Evolutionary conservation across 129 eudicot genomes (phyloP).

Genomic region (Centaurea solstitialis): DNA sequence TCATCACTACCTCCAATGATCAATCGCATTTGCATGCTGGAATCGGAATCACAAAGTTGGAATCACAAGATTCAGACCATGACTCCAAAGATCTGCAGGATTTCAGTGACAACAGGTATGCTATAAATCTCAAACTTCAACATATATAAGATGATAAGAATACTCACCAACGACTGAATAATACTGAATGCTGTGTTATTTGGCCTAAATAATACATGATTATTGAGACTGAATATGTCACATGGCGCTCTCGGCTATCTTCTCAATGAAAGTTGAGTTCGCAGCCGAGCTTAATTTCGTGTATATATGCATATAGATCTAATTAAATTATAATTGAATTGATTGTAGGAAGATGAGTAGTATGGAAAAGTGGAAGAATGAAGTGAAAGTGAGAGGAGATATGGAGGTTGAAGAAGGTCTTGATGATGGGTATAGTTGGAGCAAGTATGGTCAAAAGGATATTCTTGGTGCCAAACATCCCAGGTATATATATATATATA

Average conservation of each 20-base stretch:
- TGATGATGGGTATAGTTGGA: slow-evolving; percentile 76
- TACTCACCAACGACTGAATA: no score
- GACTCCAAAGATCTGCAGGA: slow-evolving; percentile 34
- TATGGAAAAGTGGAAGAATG: slow-evolving; percentile 41
- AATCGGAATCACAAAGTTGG: not conserved
- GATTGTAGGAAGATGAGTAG: slow-evolving; percentile 37
- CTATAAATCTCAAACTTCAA: not conserved
- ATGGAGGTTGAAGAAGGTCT: slow-evolving; percentile 58
- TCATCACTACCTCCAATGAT: slow-evolving; percentile 10
- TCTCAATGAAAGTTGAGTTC: no score
- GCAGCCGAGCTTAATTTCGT: no score
- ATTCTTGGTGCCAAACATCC: slow-evolving; percentile 80
- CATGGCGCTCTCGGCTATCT: no score
- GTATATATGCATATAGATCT: not conserved
- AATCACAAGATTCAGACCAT: slow-evolving; percentile 51
- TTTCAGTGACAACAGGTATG: slow-evolving; percentile 35
- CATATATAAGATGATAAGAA: no score
- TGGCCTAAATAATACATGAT: no score
- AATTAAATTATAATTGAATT: not conserved
- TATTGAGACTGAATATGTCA: no score
- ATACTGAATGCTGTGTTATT: no score
- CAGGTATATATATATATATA: slow-evolving; percentile 33
- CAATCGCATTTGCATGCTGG: not conserved
- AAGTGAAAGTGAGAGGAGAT: slow-evolving; percentile 43
- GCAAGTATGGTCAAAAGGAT: slow-evolving; percentile 91